These are phyloP conservation scores for Isoetes taiwanensis DNA, from an alignment of 75 land plant species.

Conservation along the genomic window DNA sequence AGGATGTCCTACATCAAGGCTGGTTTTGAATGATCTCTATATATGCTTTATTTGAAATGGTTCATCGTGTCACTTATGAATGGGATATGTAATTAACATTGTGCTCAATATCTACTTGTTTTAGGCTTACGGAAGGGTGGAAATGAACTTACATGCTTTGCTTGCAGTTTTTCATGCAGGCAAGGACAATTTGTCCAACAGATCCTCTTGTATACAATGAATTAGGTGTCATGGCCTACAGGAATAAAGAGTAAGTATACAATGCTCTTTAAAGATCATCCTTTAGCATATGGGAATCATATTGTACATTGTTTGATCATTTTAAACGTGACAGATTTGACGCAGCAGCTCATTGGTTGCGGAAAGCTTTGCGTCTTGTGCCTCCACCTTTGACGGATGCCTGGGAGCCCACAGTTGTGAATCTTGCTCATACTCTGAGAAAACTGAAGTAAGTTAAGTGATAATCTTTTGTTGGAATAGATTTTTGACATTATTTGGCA, in stretches of 20 bases:
- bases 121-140: not conserved
- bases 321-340: conserved; percentile 38
- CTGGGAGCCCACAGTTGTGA: conserved; percentile 95
- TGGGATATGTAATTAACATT: no score
- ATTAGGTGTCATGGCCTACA: conserved; percentile 89
- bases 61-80: no score
- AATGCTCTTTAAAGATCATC: not conserved
- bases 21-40: no score
- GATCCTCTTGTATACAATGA: conserved; percentile 94
- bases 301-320: not conserved
- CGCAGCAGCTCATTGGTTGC: conserved; percentile 70
- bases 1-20: no score
- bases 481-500: not conserved
- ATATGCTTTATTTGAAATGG: no score
- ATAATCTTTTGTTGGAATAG: not conserved
- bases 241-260: conserved; percentile 66
- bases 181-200: conserved; percentile 71
- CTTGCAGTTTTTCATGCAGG: conserved; percentile 84
- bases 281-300: not conserved
- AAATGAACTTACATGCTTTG: not conserved
- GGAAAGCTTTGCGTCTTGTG: conserved; percentile 50
- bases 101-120: not conserved
- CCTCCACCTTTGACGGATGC: conserved; percentile 52
- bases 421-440: conserved; percentile 77
- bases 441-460: conserved; percentile 52